These are phyloP conservation scores for Quercus glauca DNA, from an alignment of 306 rosid genomes.

Conservation along the genomic window DNA sequence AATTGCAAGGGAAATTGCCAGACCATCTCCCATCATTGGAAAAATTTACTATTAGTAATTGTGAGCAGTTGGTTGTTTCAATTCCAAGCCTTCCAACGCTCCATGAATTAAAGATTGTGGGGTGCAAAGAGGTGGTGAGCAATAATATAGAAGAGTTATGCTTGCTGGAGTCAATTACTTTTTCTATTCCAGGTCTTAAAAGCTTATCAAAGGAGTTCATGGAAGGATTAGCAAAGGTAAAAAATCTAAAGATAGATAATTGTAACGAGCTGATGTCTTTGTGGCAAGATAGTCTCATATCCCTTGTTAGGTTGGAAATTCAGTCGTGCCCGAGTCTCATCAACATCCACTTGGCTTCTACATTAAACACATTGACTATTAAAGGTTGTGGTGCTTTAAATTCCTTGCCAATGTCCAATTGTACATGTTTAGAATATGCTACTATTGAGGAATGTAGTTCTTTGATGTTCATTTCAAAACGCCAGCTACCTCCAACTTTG, in stretches of 20 bases:
- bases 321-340: too few species aligned
- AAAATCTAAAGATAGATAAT: accelerated
- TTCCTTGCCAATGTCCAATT: not conserved
- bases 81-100: too few species aligned
- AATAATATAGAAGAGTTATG: not conserved
- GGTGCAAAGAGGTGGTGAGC: too few species aligned
- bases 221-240: not conserved
- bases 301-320: too few species aligned
- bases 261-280: not conserved
- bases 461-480: not conserved
- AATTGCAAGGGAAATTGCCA: too few species aligned
- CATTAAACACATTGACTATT: too few species aligned
- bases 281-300: not conserved
- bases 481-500: slow-evolving; percentile 4
- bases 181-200: not conserved
- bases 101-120: too few species aligned
- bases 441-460: not conserved
- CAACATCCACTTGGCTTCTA: too few species aligned
- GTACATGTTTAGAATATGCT: not conserved
- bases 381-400: not conserved
- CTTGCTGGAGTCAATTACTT: not conserved
- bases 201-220: not conserved
- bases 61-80: too few species aligned
- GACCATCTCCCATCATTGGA: accelerated
- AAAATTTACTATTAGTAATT: too few species aligned